Evolutionary conservation across 2,329 filamentous ascomycete genomes (phyloP).

Genomic region (Aspergillus brunneoviolaceus): DNA sequence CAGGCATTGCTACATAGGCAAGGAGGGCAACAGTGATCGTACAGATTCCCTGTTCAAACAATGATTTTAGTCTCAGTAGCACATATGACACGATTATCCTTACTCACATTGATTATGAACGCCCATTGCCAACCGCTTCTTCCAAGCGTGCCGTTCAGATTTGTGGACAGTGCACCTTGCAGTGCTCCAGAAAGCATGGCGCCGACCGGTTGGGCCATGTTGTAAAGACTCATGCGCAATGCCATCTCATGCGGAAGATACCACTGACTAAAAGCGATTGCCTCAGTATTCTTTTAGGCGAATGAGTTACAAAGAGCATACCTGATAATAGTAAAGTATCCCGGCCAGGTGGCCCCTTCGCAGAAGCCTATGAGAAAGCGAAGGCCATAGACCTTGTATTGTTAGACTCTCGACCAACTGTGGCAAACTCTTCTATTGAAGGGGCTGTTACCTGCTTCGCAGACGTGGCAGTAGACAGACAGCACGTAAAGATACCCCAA

Average conservation of each 20-base stretch:
- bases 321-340: constrained; percentile 11
- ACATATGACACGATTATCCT: no score
- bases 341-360: constrained; percentile 6
- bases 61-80: not conserved
- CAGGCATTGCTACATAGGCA: constrained; percentile 5
- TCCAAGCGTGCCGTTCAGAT: constrained; percentile 5
- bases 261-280: not conserved
- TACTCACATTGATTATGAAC: constrained; percentile 7
- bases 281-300: not conserved
- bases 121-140: constrained; percentile 12
- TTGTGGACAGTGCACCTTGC: constrained; percentile 10
- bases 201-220: constrained; percentile 9
- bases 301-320: not conserved
- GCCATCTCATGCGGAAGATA: constrained; percentile 8
- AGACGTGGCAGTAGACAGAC: constrained; percentile 1
- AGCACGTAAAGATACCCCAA: constrained; percentile 1
- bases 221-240: constrained; percentile 10
- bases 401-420: not conserved
- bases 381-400: constrained; percentile 2
- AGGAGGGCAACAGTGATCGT: constrained; percentile 2
- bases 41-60: not conserved
- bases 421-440: not conserved
- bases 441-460: not conserved
- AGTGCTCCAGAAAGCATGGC: constrained; percentile 11
- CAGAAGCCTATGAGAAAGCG: constrained; percentile 8